phyloP scores from a whole-genome alignment of 768 basidiomycete species.

The Boletus sp. region DNA sequence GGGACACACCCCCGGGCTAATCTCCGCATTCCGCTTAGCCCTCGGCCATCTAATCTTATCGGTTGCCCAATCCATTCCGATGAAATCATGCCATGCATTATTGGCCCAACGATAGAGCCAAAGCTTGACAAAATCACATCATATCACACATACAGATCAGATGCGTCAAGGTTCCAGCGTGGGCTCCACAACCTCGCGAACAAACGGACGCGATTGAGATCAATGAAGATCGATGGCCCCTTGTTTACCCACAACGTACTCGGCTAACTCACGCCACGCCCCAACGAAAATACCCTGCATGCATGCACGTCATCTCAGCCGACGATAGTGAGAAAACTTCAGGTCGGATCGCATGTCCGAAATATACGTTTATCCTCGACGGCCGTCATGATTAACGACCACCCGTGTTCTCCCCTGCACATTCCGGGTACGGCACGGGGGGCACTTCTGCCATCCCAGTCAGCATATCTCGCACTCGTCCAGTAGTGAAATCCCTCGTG shows the following conservation, averaged over 20 bases:
- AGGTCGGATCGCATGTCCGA: slow-evolving; percentile 20
- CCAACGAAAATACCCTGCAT: slow-evolving; percentile 12
- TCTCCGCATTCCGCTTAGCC: slow-evolving; percentile 9
- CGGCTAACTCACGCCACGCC: slow-evolving; percentile 25
- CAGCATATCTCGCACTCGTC: slow-evolving; percentile 23
- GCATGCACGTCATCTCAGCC: slow-evolving; percentile 18
- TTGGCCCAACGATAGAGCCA: slow-evolving; percentile 2
- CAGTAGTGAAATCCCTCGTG: slow-evolving; percentile 42
- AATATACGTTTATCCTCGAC: not conserved
- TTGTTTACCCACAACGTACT: slow-evolving; percentile 26
- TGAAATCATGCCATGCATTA: slow-evolving; percentile 13
- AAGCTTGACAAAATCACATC: slow-evolving; percentile 4
- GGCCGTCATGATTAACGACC: not conserved
- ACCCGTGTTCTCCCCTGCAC: slow-evolving; percentile 3
- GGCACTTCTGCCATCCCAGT: slow-evolving; percentile 17
- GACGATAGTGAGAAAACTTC: slow-evolving; percentile 9
- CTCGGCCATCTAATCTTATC: slow-evolving; percentile 32
- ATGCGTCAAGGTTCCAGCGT: slow-evolving; percentile 28
- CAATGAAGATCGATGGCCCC: slow-evolving; percentile 10
- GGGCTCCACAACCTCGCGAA: slow-evolving; percentile 29
- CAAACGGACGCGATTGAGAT: slow-evolving; percentile 9
- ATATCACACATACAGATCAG: slow-evolving; percentile 22
- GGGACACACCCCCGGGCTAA: not conserved
- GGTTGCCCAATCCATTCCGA: slow-evolving; percentile 10
- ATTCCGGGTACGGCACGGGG: slow-evolving; percentile 21